Evolutionary conservation across 306 rosid species (phyloP).

Genomic region (Vigna angularis): DNA sequence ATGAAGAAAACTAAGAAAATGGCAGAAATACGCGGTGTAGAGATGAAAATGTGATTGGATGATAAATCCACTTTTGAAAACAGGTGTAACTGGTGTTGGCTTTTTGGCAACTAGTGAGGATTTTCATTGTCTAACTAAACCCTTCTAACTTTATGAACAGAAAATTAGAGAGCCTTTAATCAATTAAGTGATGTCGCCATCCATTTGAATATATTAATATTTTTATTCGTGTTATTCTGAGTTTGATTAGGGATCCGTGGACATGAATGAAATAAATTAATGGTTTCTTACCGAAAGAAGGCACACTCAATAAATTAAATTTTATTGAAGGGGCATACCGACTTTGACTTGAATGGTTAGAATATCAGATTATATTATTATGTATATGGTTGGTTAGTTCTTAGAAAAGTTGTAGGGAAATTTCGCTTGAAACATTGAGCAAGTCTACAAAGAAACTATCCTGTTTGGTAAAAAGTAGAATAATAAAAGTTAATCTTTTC

Average conservation of each 20-base stretch:
- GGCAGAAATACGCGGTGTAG: background rate
- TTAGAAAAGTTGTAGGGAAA: background rate
- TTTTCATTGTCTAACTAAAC: background rate
- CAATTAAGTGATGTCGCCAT: background rate
- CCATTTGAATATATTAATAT: background rate
- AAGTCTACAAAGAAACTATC: background rate
- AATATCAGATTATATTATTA: background rate
- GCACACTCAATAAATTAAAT: background rate
- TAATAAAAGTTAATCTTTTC: too few species aligned
- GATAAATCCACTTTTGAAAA: background rate
- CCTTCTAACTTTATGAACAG: background rate
- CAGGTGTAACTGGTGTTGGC: conserved; percentile 8
- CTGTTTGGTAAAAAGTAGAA: too few species aligned
- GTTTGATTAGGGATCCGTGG: background rate
- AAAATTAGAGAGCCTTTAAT: conserved; percentile 20
- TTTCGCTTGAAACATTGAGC: background rate
- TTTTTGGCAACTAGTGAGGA: background rate
- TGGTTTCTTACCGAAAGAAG: background rate
- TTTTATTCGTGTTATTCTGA: background rate
- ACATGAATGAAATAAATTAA: background rate
- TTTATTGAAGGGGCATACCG: background rate
- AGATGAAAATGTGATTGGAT: conserved; percentile 10
- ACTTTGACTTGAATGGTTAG: conserved; percentile 35
- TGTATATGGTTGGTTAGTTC: background rate
- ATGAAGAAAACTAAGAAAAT: background rate